phyloP scores from a whole-genome alignment of 192 early-diverging fungal species.

The Jimgerdemannia flammicorona region DNA sequence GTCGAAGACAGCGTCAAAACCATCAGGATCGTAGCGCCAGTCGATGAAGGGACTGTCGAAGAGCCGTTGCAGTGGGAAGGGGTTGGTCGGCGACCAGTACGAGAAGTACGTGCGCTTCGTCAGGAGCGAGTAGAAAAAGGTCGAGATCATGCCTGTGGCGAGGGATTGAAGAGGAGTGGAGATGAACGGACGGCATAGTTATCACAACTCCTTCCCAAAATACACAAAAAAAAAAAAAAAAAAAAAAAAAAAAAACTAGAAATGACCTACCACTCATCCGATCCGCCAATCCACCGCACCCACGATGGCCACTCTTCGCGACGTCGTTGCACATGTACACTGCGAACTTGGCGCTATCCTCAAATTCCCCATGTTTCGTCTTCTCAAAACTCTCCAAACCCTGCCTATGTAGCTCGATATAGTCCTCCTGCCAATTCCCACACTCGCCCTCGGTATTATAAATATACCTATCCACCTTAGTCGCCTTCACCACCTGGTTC shows the following conservation, averaged over 20 bases:
- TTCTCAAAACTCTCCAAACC: slow-evolving; percentile 17
- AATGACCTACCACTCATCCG: slow-evolving; percentile 34
- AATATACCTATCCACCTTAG: slow-evolving; percentile 6
- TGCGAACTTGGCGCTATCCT: slow-evolving; percentile 22
- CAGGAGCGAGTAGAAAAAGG: slow-evolving; percentile 38
- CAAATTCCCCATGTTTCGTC: slow-evolving; percentile 16
- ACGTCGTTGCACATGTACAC: slow-evolving; percentile 33
- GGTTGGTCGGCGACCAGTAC: slow-evolving; percentile 33
- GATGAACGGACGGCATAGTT: background rate
- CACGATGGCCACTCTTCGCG: slow-evolving; percentile 26
- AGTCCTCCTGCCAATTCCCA: slow-evolving; percentile 40
- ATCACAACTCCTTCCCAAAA: background rate
- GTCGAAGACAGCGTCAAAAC: slow-evolving; percentile 17
- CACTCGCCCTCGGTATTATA: slow-evolving; percentile 20
- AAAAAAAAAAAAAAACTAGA: background rate
- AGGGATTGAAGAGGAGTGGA: slow-evolving; percentile 1
- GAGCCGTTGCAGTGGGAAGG: slow-evolving; percentile 30
- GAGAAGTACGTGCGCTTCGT: slow-evolving; percentile 35
- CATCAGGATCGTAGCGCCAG: slow-evolving; percentile 29
- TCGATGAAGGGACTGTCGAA: slow-evolving; percentile 37
- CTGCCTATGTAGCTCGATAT: slow-evolving; percentile 24
- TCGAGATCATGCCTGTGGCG: slow-evolving; percentile 38
- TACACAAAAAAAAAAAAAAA: slow-evolving; percentile 5
- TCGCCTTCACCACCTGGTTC: slow-evolving; percentile 2
- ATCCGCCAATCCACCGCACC: slow-evolving; percentile 46